Conservation (phyloP, 169 alveolate genomes). For the Cryptosporidium felis region DNA sequence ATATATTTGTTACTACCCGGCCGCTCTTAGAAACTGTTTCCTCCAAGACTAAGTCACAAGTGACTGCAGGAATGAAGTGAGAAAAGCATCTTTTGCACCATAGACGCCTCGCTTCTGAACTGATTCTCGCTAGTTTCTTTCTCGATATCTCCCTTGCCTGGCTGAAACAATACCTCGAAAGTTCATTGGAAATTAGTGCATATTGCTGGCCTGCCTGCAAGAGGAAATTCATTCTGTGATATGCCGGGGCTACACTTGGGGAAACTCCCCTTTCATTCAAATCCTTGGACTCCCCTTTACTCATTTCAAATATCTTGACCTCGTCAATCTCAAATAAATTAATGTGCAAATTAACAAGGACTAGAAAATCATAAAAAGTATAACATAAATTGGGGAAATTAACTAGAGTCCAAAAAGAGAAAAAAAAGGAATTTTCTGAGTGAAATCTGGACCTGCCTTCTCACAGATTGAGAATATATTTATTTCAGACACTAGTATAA, state of each 20-base stretch:
- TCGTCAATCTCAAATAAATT: too few relatives aligned
- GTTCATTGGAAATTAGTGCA: constrained; percentile 10
- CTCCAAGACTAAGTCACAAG: constrained; percentile 8
- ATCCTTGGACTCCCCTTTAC: background rate
- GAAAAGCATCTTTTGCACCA: constrained; percentile 33
- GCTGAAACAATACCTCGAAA: constrained; percentile 6
- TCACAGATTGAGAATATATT: too few relatives aligned
- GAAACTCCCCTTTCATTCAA: background rate
- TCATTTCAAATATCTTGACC: too few relatives aligned
- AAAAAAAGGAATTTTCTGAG: too few relatives aligned
- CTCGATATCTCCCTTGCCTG: constrained; percentile 21
- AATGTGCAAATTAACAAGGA: too few relatives aligned
- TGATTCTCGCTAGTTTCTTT: constrained; percentile 20
- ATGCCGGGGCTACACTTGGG: background rate
- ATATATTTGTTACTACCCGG: background rate
- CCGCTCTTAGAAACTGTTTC: background rate
- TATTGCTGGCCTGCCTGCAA: constrained; percentile 8
- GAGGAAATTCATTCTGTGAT: constrained; percentile 33
- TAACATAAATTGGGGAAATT: too few relatives aligned
- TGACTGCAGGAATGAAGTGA: background rate
- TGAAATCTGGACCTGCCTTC: too few relatives aligned
- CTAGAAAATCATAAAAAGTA: too few relatives aligned
- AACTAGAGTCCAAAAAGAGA: too few relatives aligned
- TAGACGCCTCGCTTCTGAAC: background rate
- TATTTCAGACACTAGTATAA: too few relatives aligned